Percentiles rank a stretch among this genome's conserved stretches.
Conservation (phyloP, 441 rosid species). For the Hura crepitans region DNA sequence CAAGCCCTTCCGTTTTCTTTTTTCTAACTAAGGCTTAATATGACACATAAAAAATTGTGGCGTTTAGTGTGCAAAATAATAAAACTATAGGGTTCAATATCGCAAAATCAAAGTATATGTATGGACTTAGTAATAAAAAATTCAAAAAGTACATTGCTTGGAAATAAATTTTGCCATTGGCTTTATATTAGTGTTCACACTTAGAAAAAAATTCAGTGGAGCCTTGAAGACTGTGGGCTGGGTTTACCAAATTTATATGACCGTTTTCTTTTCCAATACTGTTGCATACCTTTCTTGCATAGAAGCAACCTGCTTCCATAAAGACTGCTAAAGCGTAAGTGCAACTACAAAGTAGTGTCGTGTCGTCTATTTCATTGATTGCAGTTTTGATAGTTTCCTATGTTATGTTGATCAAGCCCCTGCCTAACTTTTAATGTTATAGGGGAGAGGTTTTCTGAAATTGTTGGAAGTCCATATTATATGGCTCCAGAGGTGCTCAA, state of each 20-base stretch:
- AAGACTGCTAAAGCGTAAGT: neutral
- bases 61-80: too few relatives aligned
- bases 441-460: conserved; percentile 95
- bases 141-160: too few relatives aligned
- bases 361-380: neutral
- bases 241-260: neutral
- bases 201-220: neutral
- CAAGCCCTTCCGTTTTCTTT: too few relatives aligned
- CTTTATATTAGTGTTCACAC: neutral
- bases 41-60: too few relatives aligned
- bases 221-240: neutral
- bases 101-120: too few relatives aligned
- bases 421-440: conserved; percentile 26
- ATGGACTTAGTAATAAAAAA: too few relatives aligned
- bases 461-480: conserved; percentile 98
- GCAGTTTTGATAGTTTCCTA: neutral
- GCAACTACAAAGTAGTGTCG: neutral
- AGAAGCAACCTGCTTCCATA: neutral
- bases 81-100: too few relatives aligned
- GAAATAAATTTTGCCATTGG: too few relatives aligned
- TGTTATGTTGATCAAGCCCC: conserved; percentile 12
- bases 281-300: neutral
- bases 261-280: neutral
- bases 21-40: too few relatives aligned
- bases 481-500: conserved; percentile 99